A percentile compares a stretch with the other conserved stretches of the same genome.
Conservation (phyloP, 148 eudicot species). For the Oxyria digyna region DNA sequence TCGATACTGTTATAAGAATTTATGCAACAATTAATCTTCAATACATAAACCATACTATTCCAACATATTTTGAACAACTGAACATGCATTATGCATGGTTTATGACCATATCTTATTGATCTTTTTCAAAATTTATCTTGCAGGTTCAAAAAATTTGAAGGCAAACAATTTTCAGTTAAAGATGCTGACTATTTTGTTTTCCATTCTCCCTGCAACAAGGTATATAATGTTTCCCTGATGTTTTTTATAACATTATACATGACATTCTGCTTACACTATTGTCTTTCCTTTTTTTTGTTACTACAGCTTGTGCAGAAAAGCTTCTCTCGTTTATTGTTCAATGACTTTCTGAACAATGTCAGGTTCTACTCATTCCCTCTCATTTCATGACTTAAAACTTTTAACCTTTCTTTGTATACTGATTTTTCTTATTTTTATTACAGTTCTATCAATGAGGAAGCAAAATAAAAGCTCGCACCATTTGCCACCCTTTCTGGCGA, state of each 20-base stretch:
- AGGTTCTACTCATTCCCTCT: conserved; percentile 32
- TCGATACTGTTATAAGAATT: conserved; percentile 84
- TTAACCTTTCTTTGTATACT: not conserved
- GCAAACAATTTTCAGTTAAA: conserved; percentile 57
- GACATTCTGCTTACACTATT: not conserved
- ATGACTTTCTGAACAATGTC: conserved; percentile 72
- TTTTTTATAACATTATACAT: conserved; percentile 5
- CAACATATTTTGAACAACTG: not conserved
- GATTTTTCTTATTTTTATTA: conserved; percentile 10
- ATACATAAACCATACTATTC: not conserved
- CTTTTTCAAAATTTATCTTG: conserved; percentile 10
- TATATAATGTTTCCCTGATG: conserved; percentile 9
- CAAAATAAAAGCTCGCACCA: conserved; percentile 75
- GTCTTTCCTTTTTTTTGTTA: conserved; percentile 11
- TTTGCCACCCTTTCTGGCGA: conserved; percentile 53
- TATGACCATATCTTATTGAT: not conserved
- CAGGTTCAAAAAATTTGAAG: conserved; percentile 84
- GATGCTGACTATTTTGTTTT: conserved; percentile 82
- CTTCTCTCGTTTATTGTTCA: conserved; percentile 68
- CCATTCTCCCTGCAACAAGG: conserved; percentile 99
- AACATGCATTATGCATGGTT: not conserved
- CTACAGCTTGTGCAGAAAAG: conserved; percentile 99
- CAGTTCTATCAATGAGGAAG: conserved; percentile 71
- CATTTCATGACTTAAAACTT: not conserved
- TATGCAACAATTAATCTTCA: conserved; percentile 54